phyloP scores from a whole-genome alignment of 2,329 filamentous ascomycete genomes.

The Sporothrix inflata region DNA sequence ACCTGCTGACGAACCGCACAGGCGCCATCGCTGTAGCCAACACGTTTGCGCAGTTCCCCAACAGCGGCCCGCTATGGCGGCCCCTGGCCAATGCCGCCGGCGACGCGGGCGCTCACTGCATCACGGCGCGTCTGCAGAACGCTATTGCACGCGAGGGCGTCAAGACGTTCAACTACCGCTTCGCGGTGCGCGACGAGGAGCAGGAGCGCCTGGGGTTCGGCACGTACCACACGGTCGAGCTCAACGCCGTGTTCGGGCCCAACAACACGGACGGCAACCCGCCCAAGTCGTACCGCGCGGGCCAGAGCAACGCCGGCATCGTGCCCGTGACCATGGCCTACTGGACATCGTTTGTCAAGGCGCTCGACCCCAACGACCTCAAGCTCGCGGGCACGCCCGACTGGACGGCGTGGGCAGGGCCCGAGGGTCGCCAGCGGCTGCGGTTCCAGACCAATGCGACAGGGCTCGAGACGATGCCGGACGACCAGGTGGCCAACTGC shows the following conservation, averaged over 20 bases:
- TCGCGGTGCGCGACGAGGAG: conserved; percentile 64
- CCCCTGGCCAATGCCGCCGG: conserved; percentile 55
- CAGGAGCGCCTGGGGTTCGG: conserved; percentile 60
- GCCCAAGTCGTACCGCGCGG: conserved; percentile 57
- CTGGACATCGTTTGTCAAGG: conserved; percentile 72
- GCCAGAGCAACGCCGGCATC: conserved; percentile 58
- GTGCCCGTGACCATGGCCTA: conserved; percentile 67
- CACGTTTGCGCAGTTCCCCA: conserved; percentile 39
- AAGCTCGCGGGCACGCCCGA: conserved; percentile 46
- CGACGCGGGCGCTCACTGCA: conserved; percentile 65
- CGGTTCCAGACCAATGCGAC: conserved; percentile 48
- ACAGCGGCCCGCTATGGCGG: conserved; percentile 44
- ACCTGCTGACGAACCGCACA: conserved; percentile 36
- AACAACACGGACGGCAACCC: conserved; percentile 52
- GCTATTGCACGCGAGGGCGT: conserved; percentile 41
- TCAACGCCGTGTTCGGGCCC: conserved; percentile 69
- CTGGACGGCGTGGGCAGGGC: conserved; percentile 53
- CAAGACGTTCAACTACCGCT: conserved; percentile 69
- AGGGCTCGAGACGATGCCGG: conserved; percentile 48
- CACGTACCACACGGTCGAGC: conserved; percentile 68
- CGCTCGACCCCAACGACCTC: conserved; percentile 65
- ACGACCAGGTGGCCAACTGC: conserved; percentile 37
- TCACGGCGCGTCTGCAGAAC: conserved; percentile 46
- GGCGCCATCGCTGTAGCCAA: conserved; percentile 35
- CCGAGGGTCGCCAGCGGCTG: conserved; percentile 43